Percentiles rank a stretch among this genome's conserved stretches.
These are phyloP conservation scores for Saccharomyces hybrid DNA, from an alignment of 1,139 yeast genomes.

Conservation along the genomic window DNA sequence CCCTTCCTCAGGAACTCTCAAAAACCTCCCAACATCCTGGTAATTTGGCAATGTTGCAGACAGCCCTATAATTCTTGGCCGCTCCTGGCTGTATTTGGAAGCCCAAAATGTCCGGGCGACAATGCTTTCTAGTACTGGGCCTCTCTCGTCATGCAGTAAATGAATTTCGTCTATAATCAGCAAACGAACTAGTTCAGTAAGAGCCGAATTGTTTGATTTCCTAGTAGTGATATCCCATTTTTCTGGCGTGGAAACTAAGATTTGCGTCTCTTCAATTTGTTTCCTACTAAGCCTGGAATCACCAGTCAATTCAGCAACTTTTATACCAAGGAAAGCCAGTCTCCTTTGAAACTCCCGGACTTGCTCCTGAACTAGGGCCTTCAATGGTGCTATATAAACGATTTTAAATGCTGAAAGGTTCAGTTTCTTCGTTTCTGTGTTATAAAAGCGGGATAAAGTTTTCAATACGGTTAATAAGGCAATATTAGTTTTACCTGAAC, in stretches of 20 bases:
- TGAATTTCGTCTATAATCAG: slow-evolving; percentile 93
- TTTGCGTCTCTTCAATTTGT: slow-evolving; percentile 72
- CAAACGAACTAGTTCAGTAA: slow-evolving; percentile 55
- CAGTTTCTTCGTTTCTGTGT: slow-evolving; percentile 41
- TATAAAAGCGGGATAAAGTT: slow-evolving; percentile 49
- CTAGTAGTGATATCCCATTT: slow-evolving; percentile 96
- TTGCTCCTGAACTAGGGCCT: slow-evolving; percentile 93
- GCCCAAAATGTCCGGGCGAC: slow-evolving; percentile 62
- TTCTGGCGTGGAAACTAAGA: slow-evolving; percentile 88
- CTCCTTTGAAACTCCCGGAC: slow-evolving; percentile 78
- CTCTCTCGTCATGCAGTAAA: slow-evolving; percentile 86
- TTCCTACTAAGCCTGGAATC: slow-evolving; percentile 72
- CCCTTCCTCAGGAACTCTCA: slow-evolving; percentile 53
- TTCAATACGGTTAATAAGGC: slow-evolving; percentile 75
- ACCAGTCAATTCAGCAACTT: slow-evolving; percentile 85
- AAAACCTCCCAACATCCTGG: slow-evolving; percentile 74
- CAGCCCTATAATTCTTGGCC: slow-evolving; percentile 65
- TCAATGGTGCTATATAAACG: slow-evolving; percentile 87
- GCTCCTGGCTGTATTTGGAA: slow-evolving; percentile 39
- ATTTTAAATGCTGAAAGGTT: slow-evolving; percentile 58
- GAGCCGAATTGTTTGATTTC: slow-evolving; percentile 58
- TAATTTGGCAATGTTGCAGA: slow-evolving; percentile 95
- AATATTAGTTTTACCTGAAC: slow-evolving; percentile 96
- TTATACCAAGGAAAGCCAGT: slow-evolving; percentile 57
- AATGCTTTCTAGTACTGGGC: slow-evolving; percentile 86